phyloP scores from a whole-genome alignment of 805 yeast species.

The Nakazawaea laoshanensis region DNA sequence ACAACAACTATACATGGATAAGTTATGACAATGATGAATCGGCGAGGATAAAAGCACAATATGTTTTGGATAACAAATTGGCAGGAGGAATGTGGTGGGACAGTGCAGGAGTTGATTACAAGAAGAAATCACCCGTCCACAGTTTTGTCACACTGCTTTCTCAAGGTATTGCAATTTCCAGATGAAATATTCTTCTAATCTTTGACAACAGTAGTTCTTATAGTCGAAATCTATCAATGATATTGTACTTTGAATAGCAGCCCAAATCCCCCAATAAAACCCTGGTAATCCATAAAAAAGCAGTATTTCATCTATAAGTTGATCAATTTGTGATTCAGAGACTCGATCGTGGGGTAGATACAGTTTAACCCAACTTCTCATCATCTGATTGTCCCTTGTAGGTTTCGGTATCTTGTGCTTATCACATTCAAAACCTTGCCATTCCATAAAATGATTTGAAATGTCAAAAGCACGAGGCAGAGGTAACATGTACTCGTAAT shows the following conservation, averaged over 20 bases:
- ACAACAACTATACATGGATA: slow-evolving; percentile 33
- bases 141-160: too few relatives aligned
- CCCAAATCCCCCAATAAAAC: slow-evolving; percentile 82
- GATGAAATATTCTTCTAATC: slow-evolving; percentile 60
- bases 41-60: slow-evolving; percentile 49
- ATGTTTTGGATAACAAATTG: slow-evolving; percentile 34
- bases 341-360: slow-evolving; percentile 37
- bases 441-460: slow-evolving; percentile 67
- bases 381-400: slow-evolving; percentile 26
- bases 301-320: slow-evolving; percentile 45
- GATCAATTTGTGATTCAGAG: slow-evolving; percentile 23
- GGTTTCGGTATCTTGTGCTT: slow-evolving; percentile 51
- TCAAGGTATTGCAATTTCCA: slow-evolving; percentile 53
- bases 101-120: slow-evolving; percentile 60
- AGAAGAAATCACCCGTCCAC: slow-evolving; percentile 30
- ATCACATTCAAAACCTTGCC: slow-evolving; percentile 79
- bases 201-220: slow-evolving; percentile 44
- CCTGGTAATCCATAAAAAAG: slow-evolving; percentile 74
- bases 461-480: slow-evolving; percentile 71
- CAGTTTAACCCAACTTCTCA: slow-evolving; percentile 50
- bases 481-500: slow-evolving; percentile 65
- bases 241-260: slow-evolving; percentile 62
- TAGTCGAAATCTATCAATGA: slow-evolving; percentile 71
- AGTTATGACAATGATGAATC: slow-evolving; percentile 60
- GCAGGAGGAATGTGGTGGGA: slow-evolving; percentile 98